These are phyloP conservation scores for Calocera cornea DNA, from an alignment of 768 basidiomycete genomes.

Conservation along the genomic window DNA sequence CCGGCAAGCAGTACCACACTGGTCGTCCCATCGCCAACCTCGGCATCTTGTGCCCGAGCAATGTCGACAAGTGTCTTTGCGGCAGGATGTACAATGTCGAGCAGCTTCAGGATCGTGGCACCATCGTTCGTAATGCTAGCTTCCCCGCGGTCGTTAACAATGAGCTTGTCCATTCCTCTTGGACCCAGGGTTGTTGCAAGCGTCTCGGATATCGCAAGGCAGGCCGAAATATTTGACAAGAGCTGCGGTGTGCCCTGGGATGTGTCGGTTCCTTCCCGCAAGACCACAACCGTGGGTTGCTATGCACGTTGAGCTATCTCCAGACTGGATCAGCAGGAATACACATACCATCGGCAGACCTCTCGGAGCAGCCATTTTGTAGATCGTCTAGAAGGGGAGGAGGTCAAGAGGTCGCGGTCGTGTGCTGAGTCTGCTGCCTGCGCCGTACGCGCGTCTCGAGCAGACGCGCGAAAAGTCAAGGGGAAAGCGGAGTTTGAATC, in stretches of 20 bases:
- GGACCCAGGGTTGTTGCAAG: conserved; percentile 93
- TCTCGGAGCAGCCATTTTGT: background rate
- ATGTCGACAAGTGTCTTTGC: conserved; percentile 97
- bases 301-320: conserved; percentile 23
- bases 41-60: conserved; percentile 93
- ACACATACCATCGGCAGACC: conserved; percentile 3
- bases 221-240: conserved; percentile 91
- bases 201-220: conserved; percentile 83
- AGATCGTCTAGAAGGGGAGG: background rate
- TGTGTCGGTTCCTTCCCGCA: conserved; percentile 90
- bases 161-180: conserved; percentile 97
- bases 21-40: conserved; percentile 97
- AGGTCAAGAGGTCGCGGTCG: background rate
- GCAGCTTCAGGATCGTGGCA: conserved; percentile 90
- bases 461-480: background rate
- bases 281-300: conserved; percentile 97
- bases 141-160: conserved; percentile 83
- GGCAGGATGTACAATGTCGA: conserved; percentile 96
- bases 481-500: background rate
- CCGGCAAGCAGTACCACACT: conserved; percentile 90
- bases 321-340: conserved; percentile 6
- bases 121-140: conserved; percentile 99
- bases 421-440: background rate
- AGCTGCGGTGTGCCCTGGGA: conserved; percentile 89
- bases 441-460: background rate